Evolutionary conservation across 306 rosid genomes (phyloP), one percentile per base, ranked within the genome.

Genomic region (Ceratonia siliqua): DNA sequence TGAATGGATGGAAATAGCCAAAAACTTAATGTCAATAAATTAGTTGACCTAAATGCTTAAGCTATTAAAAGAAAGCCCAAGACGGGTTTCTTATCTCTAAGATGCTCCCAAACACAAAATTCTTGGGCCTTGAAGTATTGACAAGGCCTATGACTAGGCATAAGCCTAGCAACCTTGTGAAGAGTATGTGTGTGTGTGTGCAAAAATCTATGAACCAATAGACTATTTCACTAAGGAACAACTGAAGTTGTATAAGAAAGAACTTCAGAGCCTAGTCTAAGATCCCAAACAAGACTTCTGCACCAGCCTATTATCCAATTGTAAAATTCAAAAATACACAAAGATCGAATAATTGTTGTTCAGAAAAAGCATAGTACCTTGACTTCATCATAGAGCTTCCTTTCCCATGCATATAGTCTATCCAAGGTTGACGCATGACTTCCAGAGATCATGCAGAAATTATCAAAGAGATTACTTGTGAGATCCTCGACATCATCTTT

Each of bases 371-470:
- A 61, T 1, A 28, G 73, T 90, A 95, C 99, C 99, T 95, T 95
- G 59, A 95, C 98, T 84, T 95, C 99, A 85, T 95, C 99, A 55
- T 88, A 87, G 58, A 95, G 98, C 83, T 95, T 95, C 80, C 87
- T 92, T 86, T 95, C 99, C 99, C 99, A 95, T 1, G 97, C 98
- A 77, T 90, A 86, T 63, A 95, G 86, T 77, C 99, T 88, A 79
- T 95, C 99, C 89, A 95, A 86, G 73, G 99, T 95, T 73, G 99
- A 95, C 13, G 92, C 97, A 81, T 95, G 99, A 49, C 99, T 92
- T 55, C 98, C 96, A 2, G 98, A 89, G 74, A 67, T 86, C 99
- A 95, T 95, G 85, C 90, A 90, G 65, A 79, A 82, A 71, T 76
- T 84, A 76, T 88, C 91, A 73, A 91, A 89, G 59, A 87, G 82